Conservation (phyloP, 2,329 filamentous ascomycete genomes). For the Trichoderma sp. region DNA sequence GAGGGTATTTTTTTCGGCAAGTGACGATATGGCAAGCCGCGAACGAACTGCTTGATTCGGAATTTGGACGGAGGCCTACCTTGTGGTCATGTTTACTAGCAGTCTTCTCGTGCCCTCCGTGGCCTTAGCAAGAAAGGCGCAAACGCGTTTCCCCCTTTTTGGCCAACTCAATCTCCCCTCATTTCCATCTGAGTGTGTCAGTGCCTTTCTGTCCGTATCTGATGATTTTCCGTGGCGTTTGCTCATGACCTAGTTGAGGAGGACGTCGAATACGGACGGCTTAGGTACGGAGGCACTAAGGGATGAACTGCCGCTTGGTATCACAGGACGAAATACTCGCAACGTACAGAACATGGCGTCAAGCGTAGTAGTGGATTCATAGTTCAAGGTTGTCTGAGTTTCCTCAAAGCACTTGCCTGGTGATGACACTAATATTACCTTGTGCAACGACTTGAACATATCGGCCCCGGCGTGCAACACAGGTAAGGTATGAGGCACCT, state of each 20-base stretch:
- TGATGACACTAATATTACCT: not conserved
- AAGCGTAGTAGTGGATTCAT: not conserved
- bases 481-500: no score
- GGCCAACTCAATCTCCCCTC: not conserved
- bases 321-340: not conserved
- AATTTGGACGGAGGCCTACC: constrained; percentile 27
- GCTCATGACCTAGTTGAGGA: not conserved
- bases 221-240: not conserved
- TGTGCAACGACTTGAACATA: not conserved
- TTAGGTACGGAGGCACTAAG: no score
- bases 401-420: not conserved
- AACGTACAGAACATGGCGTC: not conserved
- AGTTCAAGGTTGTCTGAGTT: not conserved
- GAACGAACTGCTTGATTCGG: constrained; percentile 34
- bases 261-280: no score
- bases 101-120: constrained; percentile 35
- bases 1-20: constrained; percentile 37
- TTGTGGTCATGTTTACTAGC: constrained; percentile 38
- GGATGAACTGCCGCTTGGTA: no score
- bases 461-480: not conserved
- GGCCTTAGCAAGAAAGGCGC: constrained; percentile 34
- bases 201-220: not conserved
- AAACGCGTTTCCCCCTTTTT: not conserved
- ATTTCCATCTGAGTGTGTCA: constrained; percentile 6
- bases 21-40: constrained; percentile 41